phyloP scores from a whole-genome alignment of 495 filamentous ascomycete genomes.

The Aspergillus cristatus region DNA sequence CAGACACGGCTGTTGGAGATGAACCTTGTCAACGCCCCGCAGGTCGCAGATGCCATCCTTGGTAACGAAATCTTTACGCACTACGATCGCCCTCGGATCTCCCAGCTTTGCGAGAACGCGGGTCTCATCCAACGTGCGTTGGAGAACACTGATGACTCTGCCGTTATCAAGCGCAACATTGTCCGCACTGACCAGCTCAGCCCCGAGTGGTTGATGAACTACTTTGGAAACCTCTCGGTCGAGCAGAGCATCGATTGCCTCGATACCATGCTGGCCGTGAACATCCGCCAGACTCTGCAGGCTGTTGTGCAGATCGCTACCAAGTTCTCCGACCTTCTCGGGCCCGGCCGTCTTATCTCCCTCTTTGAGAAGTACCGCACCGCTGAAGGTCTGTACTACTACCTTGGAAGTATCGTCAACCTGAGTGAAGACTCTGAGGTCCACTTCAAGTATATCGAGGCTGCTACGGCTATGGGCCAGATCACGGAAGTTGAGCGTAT shows the following conservation, averaged over 20 bases:
- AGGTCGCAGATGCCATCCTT: slow-evolving; percentile 95
- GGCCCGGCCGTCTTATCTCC: slow-evolving; percentile 78
- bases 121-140: slow-evolving; percentile 79
- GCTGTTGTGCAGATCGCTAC: slow-evolving; percentile 90
- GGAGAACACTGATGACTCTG: slow-evolving; percentile 87
- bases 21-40: slow-evolving; percentile 92
- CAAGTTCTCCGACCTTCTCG: slow-evolving; percentile 96
- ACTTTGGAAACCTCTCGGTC: slow-evolving; percentile 87
- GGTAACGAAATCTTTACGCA: slow-evolving; percentile 96
- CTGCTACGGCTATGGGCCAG: slow-evolving; percentile 85
- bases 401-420: slow-evolving; percentile 95
- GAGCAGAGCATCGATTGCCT: slow-evolving; percentile 92
- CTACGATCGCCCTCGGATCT: slow-evolving; percentile 83
- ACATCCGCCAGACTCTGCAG: slow-evolving; percentile 95
- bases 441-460: slow-evolving; percentile 98
- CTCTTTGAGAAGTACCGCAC: slow-evolving; percentile 96
- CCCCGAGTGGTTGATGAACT: slow-evolving; percentile 81
- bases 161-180: slow-evolving; percentile 84
- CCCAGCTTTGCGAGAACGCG: slow-evolving; percentile 84
- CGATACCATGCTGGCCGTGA: slow-evolving; percentile 89
- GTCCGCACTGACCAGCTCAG: slow-evolving; percentile 72
- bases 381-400: slow-evolving; percentile 94
- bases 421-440: slow-evolving; percentile 92
- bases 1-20: slow-evolving; percentile 96
- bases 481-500: slow-evolving; percentile 94